phyloP scores from a whole-genome alignment of 352 stramenopile species.

The Pelagophyceae sp. region DNA sequence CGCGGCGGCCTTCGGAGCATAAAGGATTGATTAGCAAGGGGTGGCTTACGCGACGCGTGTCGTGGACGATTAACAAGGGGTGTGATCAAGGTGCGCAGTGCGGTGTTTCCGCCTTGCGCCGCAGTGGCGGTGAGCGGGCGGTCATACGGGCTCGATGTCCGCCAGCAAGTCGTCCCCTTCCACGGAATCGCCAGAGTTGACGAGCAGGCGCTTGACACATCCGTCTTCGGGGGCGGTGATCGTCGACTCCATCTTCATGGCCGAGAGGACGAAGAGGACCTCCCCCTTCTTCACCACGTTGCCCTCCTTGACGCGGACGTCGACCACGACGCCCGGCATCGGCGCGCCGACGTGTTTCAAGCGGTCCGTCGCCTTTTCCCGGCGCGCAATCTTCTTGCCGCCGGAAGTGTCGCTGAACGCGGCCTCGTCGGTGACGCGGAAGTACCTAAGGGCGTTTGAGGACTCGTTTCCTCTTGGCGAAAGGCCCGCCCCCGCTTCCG shows the following conservation, averaged over 20 bases:
- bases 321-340: constrained; percentile 92
- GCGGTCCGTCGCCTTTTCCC: constrained; percentile 69
- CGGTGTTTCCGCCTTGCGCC: no score
- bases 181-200: constrained; percentile 85
- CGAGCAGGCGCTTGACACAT: constrained; percentile 74
- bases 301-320: constrained; percentile 81
- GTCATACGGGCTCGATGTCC: constrained; percentile 71
- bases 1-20: no score
- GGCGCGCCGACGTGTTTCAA: constrained; percentile 80
- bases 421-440: constrained; percentile 79
- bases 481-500: no score
- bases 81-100: no score
- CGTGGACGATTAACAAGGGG: no score
- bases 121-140: no score
- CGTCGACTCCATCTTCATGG: constrained; percentile 98
- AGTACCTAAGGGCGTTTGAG: no score
- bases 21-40: no score
- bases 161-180: constrained; percentile 84
- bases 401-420: constrained; percentile 45
- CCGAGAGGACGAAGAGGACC: constrained; percentile 81
- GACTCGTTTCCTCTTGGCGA: no score
- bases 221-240: constrained; percentile 76
- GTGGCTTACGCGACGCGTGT: no score
- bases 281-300: constrained; percentile 81
- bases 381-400: constrained; percentile 40